Base-by-base conservation (phyloP, 75 land plant genomes). In the Selaginella tamariscina region DNA sequence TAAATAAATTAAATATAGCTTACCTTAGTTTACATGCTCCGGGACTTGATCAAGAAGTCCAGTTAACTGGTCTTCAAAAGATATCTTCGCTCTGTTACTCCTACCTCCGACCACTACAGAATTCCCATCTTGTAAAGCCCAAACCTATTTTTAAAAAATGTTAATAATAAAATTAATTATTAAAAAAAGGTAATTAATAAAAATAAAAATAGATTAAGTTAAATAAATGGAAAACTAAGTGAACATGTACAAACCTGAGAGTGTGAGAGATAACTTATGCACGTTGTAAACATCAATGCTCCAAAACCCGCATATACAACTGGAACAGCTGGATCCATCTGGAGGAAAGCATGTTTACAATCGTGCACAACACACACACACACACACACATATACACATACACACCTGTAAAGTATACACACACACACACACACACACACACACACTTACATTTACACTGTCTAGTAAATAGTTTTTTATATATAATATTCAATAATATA, bases 251-350 rank as follows among this genome's bases (percentile, higher is more conserved):
- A 55, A 59, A 85, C 96, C 88, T 94, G 98, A 27, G 91, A 68
- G 67, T 94, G 98, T 39, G 96, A 94, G 31, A 94, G 75, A 67
- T 70, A 89, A 65, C 98, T 94, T 31, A 94, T 77, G 81, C 80
- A 77, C 24, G 91, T 89, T 44, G 98, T 94, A 39, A 94, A 82
- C 98, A 94, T 94, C 11, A 94, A 77, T 29, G 88, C 86, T 59
- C 91, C 98, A 84, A 94, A 94, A 32, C 98, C 98, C 65, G 96
- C 96, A 82, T 94, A 94, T 9, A 94, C 98, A 57, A 89, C 70
- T 0, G 98, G 96, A 55, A 94, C 98, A 0, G 95, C 96, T 54
- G 98, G 98, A 69, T 94, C 98, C 75, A 81, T 82, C 96, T 91
- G 81, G 5, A 39, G 15, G 49, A 39, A 39, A n/a, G n/a, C n/a